These are phyloP conservation scores for Nepenthes gracilis DNA, from an alignment of 148 eudicot species.

Conservation along the genomic window DNA sequence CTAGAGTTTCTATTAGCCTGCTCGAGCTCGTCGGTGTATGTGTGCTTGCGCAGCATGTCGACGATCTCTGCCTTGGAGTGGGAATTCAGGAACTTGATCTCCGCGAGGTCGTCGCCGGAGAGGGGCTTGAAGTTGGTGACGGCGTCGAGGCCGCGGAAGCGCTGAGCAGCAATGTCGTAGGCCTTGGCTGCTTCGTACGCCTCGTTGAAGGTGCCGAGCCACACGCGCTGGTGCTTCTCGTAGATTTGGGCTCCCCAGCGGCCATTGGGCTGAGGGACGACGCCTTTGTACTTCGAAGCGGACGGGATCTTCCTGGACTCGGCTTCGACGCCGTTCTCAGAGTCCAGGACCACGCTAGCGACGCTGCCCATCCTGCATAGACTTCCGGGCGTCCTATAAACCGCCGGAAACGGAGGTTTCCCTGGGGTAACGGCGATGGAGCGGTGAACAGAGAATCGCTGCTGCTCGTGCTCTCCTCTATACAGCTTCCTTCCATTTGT, in stretches of 20 bases:
- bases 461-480: constrained; percentile 45
- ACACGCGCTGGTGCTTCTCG: constrained; percentile 88
- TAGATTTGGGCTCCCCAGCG: constrained; percentile 96
- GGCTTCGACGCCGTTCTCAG: constrained; percentile 39
- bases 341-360: constrained; percentile 40
- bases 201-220: constrained; percentile 89
- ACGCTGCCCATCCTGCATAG: constrained; percentile 57
- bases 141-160: constrained; percentile 94
- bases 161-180: constrained; percentile 74
- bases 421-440: not conserved
- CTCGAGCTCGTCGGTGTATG: constrained; percentile 57
- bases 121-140: constrained; percentile 64
- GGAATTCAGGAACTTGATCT: constrained; percentile 35
- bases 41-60: constrained; percentile 66
- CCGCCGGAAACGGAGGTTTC: not conserved
- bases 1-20: constrained; percentile 24
- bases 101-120: constrained; percentile 3
- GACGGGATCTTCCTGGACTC: constrained; percentile 67
- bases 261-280: constrained; percentile 93
- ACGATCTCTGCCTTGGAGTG: constrained; percentile 65
- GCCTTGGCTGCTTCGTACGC: constrained; percentile 74
- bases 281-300: constrained; percentile 75
- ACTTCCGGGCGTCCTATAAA: not conserved
- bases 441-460: constrained; percentile 23
- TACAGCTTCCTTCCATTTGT: constrained; percentile 47